Evolutionary conservation across 371 early-diverging fungal species (phyloP).

Genomic region (Capniomyces stellatus): DNA sequence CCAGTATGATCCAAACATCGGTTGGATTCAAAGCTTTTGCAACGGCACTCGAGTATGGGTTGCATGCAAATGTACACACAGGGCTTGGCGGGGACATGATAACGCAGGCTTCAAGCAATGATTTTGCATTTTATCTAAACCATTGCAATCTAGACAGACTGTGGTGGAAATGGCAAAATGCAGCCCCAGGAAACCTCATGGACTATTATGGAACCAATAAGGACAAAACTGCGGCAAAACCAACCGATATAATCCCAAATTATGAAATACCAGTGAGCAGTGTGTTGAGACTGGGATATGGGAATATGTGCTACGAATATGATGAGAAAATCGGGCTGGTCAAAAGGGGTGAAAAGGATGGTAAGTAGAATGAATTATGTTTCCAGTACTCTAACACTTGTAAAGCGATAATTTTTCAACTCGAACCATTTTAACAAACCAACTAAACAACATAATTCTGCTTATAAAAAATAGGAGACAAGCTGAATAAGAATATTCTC

Average conservation of each 20-base stretch:
- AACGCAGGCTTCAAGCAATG: constrained; percentile 19
- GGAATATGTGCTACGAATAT: constrained; percentile 18
- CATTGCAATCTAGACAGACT: constrained; percentile 29
- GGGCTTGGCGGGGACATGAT: constrained; percentile 24
- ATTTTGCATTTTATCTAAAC: constrained; percentile 28
- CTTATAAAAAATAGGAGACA: background rate
- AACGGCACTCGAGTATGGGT: constrained; percentile 19
- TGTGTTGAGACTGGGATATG: constrained; percentile 19
- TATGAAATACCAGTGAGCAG: constrained; percentile 10
- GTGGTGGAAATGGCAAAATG: constrained; percentile 27
- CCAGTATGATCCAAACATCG: constrained; percentile 11
- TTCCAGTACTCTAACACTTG: too few species aligned
- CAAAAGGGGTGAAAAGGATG: too few species aligned
- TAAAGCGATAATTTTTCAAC: too few species aligned
- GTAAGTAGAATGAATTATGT: too few species aligned
- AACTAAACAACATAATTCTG: background rate
- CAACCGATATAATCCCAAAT: constrained; percentile 6
- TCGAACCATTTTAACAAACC: background rate
- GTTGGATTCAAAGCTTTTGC: constrained; percentile 15
- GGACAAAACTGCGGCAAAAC: background rate
- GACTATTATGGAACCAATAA: constrained; percentile 2
- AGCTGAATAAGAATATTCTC: background rate
- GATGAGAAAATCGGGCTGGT: constrained; percentile 2
- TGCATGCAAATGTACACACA: constrained; percentile 27
- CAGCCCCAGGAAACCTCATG: constrained; percentile 23